Evolutionary conservation across 2,329 filamentous ascomycete genomes (phyloP).

Genomic region (Apiospora hydei): DNA sequence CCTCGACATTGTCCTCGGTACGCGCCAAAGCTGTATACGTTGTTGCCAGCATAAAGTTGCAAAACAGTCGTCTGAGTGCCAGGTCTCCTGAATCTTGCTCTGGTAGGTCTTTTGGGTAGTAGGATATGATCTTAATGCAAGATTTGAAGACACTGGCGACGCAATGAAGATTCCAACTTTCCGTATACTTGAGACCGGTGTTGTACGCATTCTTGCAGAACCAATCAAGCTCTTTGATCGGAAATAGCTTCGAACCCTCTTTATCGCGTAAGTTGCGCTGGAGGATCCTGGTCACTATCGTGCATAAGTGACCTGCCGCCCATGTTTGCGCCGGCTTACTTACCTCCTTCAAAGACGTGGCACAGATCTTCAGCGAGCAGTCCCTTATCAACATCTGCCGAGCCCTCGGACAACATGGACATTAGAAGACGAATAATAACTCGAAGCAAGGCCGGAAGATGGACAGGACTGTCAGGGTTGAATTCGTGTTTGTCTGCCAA

Average conservation of each 20-base stretch:
- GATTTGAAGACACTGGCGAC: constrained; percentile 63
- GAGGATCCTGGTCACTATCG: constrained; percentile 52
- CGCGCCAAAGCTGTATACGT: constrained; percentile 60
- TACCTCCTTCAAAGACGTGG: constrained; percentile 55
- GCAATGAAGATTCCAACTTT: constrained; percentile 59
- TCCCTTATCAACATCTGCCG: constrained; percentile 26
- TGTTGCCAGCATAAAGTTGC: constrained; percentile 71
- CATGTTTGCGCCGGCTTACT: constrained; percentile 26
- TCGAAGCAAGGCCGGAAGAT: constrained; percentile 70
- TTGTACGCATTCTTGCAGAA: constrained; percentile 87
- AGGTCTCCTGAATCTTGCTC: constrained; percentile 55
- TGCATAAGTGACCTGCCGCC: constrained; percentile 13
- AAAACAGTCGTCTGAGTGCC: constrained; percentile 68
- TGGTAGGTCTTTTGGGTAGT: constrained; percentile 57
- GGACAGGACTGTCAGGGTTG: constrained; percentile 53
- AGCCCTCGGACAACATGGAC: constrained; percentile 43
- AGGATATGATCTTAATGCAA: constrained; percentile 59
- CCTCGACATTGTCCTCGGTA: constrained; percentile 55
- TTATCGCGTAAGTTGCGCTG: constrained; percentile 47
- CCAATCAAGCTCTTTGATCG: constrained; percentile 76
- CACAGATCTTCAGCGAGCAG: constrained; percentile 59
- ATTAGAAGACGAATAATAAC: constrained; percentile 62
- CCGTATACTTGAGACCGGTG: constrained; percentile 68
- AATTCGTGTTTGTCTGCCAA: constrained; percentile 65
- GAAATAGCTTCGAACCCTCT: constrained; percentile 60